Evolutionary conservation across 495 filamentous ascomycete genomes (phyloP).

Genomic region (Neurospora sp.): DNA sequence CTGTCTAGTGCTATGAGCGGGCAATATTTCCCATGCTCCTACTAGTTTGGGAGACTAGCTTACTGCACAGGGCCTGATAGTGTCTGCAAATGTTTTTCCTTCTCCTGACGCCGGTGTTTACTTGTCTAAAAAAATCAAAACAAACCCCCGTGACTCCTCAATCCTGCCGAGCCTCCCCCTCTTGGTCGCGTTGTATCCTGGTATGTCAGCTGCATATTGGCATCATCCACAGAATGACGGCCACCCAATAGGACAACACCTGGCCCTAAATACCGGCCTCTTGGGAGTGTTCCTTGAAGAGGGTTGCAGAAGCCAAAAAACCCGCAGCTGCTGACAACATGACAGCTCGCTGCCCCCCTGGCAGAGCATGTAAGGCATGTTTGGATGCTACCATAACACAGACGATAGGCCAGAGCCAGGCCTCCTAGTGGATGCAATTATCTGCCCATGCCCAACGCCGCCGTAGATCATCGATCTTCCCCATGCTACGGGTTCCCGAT

Average conservation of each 20-base stretch:
- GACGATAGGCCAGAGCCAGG: background rate
- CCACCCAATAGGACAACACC: background rate
- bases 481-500: background rate
- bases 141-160: background rate
- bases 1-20: background rate
- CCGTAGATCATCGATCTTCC: background rate
- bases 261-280: background rate
- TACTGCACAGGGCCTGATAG: background rate
- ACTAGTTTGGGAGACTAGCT: background rate
- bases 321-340: background rate
- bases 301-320: background rate
- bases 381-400: background rate
- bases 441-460: background rate
- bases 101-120: background rate
- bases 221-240: background rate
- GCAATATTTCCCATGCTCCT: background rate
- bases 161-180: background rate
- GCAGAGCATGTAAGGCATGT: background rate
- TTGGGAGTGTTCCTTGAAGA: background rate
- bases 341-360: background rate
- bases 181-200: background rate
- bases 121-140: background rate
- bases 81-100: background rate
- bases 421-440: background rate
- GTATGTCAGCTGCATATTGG: background rate